These are phyloP conservation scores for Raphanus sativus DNA, from an alignment of 345 rosid genomes.

Conservation along the genomic window DNA sequence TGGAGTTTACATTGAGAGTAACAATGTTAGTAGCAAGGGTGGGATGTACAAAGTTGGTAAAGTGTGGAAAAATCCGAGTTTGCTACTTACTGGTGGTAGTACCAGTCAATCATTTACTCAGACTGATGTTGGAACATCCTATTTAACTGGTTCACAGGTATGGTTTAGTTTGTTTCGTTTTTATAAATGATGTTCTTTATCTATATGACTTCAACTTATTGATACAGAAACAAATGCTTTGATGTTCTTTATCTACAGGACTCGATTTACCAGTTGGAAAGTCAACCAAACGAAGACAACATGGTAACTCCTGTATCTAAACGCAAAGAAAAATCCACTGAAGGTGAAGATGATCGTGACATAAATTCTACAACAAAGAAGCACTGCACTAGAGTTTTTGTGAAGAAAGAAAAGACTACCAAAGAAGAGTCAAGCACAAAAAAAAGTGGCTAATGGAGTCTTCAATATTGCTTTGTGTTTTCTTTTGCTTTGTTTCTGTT, in stretches of 20 bases:
- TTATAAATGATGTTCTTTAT: too few species aligned
- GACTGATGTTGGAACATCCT: not conserved
- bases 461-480: not conserved
- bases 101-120: not conserved
- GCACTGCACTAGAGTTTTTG: not conserved
- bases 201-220: too few species aligned
- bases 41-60: not conserved
- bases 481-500: not conserved
- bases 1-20: not conserved
- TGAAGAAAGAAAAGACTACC: not conserved
- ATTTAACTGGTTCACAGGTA: not conserved
- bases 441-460: not conserved
- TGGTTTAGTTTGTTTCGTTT: not conserved
- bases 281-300: not conserved
- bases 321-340: not conserved
- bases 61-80: not conserved
- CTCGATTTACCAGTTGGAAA: not conserved
- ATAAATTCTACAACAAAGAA: not conserved
- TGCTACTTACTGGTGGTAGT: not conserved
- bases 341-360: not conserved
- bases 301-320: not conserved
- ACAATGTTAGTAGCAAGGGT: not conserved
- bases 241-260: not conserved
- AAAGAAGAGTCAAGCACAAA: not conserved
- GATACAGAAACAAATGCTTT: too few species aligned